phyloP scores from a whole-genome alignment of 2,329 filamentous ascomycete species.

The Pleoardoris graminearum region DNA sequence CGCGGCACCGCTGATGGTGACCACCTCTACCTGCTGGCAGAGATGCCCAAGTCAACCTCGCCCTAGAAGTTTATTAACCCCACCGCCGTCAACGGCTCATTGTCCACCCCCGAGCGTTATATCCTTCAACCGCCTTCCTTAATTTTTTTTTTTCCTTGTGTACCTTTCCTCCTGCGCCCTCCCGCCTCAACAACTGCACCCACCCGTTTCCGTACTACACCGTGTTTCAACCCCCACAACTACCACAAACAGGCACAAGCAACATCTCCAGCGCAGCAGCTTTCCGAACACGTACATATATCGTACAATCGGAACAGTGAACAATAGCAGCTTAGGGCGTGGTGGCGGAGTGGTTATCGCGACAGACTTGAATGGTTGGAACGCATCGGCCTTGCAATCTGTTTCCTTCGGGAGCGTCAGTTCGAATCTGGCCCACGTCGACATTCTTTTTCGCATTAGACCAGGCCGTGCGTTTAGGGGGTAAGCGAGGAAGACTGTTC shows the following conservation, averaged over 20 bases:
- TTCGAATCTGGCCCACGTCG: slow-evolving; percentile 43
- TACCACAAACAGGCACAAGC: no score
- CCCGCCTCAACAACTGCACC: neutral
- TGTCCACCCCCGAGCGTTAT: no score
- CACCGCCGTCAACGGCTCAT: no score
- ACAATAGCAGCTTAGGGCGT: slow-evolving; percentile 31
- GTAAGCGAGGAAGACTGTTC: no score
- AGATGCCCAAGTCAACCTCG: no score
- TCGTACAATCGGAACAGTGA: neutral
- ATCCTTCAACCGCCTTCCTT: no score
- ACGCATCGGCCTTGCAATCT: slow-evolving; percentile 27
- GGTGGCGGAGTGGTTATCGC: slow-evolving; percentile 25
- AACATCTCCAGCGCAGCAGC: no score
- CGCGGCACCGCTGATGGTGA: no score
- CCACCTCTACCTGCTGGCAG: no score
- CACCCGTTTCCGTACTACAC: slow-evolving; percentile 1
- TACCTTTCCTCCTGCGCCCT: neutral
- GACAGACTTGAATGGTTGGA: slow-evolving; percentile 41
- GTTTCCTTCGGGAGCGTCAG: slow-evolving; percentile 43
- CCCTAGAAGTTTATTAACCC: no score
- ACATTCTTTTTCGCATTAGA: slow-evolving; percentile 12
- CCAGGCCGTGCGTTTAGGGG: neutral
- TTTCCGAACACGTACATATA: neutral
- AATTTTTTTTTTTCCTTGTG: neutral
- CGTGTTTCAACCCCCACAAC: neutral